Base-by-base conservation (phyloP, 1,284 basidiomycete species). In the Ganoderma sinense region DNA sequence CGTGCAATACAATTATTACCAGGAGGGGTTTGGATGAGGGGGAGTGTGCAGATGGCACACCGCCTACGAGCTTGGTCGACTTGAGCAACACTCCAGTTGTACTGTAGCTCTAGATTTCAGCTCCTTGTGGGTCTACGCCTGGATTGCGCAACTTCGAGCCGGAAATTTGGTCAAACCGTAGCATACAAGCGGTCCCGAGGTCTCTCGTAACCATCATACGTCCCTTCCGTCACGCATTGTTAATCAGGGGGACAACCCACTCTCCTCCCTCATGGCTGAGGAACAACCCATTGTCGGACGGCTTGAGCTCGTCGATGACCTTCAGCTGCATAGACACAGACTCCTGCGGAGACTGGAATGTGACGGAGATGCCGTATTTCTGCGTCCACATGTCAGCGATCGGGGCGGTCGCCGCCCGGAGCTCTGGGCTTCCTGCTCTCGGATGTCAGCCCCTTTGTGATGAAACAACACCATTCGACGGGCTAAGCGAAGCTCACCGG, bases 261-360 rank as follows among this genome's bases (percentile, higher is more conserved):
- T 62, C 39, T 18, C n/a, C 39, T 56, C 69, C 66, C n/a, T 41
- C 51, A 40, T 82, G 79, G 16, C 78, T 79, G 8, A 83, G 53
- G 66, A 83, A 82, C 20, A 74, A 74, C 3, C 82, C 82, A 31
- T 74, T 79, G 23, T 80, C 77, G 39, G 78, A 74, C 1, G 72
- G 56, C 4, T 75, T 79, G 33, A 73, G 65, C 31, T 71, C 72
- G n/a, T 78, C 66, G 45, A 83, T 73, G 20, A 83, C 75, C 11
- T 72, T 69, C 13, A 82, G 69, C 71, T 79, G 76, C 69, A 71
- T 60, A 43, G 43, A 74, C 36, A 82, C 81, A 6, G 81, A 81
- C 66, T 77, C 65, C 66, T 78, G 74, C 0, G 81, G 77, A 0
- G 77, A 78, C 16, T 80, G 74, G 78, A 23, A n/a, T 39, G 23